Evolutionary conservation across 2,329 filamentous ascomycete genomes (phyloP).

Genomic region (Beauveria sp.): DNA sequence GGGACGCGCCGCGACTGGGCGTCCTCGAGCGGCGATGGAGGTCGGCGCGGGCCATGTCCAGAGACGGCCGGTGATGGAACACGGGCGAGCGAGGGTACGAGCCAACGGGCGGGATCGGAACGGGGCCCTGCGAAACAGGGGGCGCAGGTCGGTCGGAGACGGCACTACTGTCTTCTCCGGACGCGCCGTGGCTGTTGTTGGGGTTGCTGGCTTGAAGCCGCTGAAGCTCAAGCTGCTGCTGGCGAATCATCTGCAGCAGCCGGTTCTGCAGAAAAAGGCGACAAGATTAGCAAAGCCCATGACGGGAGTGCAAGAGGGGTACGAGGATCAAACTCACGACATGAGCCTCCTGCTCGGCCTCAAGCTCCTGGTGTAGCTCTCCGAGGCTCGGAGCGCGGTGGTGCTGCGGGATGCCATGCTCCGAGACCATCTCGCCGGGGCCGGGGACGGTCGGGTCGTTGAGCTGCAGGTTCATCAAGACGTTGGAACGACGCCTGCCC

Average conservation of each 20-base stretch:
- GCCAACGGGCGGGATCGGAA: constrained; percentile 25
- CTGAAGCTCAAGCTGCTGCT: constrained; percentile 64
- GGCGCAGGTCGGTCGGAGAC: constrained; percentile 38
- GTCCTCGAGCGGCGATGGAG: constrained; percentile 50
- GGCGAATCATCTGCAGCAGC: constrained; percentile 67
- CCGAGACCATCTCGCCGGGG: constrained; percentile 60
- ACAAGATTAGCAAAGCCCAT: background rate
- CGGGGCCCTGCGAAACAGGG: constrained; percentile 27
- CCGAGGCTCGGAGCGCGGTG: constrained; percentile 63
- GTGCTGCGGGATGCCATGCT: constrained; percentile 50
- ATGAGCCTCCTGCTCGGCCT: constrained; percentile 72
- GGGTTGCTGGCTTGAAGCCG: constrained; percentile 45
- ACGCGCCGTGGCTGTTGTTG: constrained; percentile 27
- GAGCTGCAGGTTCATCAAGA: constrained; percentile 65
- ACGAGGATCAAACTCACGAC: constrained; percentile 42
- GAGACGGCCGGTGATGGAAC: constrained; percentile 46
- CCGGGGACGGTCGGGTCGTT: constrained; percentile 62
- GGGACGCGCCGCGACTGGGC: constrained; percentile 49
- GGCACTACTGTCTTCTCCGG: constrained; percentile 44
- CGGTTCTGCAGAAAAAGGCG: constrained; percentile 48
- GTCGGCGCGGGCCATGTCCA: constrained; percentile 50
- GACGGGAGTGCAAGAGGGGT: background rate
- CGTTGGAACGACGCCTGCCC: constrained; percentile 57
- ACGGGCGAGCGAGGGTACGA: constrained; percentile 46
- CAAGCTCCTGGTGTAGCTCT: constrained; percentile 70